Conservation (phyloP, 2,329 filamentous ascomycete genomes). For the Setomelanomma holmii region DNA sequence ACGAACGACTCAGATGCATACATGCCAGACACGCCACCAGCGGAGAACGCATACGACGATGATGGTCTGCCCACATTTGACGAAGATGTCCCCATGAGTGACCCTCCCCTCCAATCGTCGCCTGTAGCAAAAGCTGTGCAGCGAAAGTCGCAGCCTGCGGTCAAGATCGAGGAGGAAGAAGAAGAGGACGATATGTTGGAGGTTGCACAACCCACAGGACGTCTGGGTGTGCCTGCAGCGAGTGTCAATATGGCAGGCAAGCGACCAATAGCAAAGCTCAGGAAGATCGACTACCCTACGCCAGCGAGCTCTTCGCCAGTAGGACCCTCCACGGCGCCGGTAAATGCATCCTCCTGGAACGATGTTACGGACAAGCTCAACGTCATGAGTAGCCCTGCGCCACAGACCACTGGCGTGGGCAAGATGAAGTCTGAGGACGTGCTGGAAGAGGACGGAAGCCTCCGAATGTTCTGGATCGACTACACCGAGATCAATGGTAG, state of each 20-base stretch:
- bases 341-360: constrained; percentile 86
- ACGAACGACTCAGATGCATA: constrained; percentile 51
- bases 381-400: constrained; percentile 75
- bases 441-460: constrained; percentile 90
- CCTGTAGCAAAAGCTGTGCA: constrained; percentile 80
- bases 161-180: constrained; percentile 71
- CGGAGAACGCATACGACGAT: constrained; percentile 53
- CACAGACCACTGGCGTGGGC: constrained; percentile 70
- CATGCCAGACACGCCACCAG: constrained; percentile 51
- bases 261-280: constrained; percentile 74
- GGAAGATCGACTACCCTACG: constrained; percentile 72
- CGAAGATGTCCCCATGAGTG: constrained; percentile 83
- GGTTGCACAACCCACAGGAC: constrained; percentile 76
- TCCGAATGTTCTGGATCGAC: constrained; percentile 97
- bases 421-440: constrained; percentile 85
- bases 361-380: constrained; percentile 85
- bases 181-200: constrained; percentile 86
- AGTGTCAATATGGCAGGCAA: constrained; percentile 87
- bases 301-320: constrained; percentile 79
- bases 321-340: constrained; percentile 61
- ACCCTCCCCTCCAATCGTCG: constrained; percentile 80
- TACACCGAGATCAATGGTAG: constrained; percentile 92
- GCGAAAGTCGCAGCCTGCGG: constrained; percentile 65
- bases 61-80: constrained; percentile 66
- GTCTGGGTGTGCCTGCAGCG: constrained; percentile 65